A percentile compares a stretch with the other conserved stretches of the same genome.
phyloP scores from a whole-genome alignment of 225 moss, liverwort and hornwort species.

The Lunularia cruciata region DNA sequence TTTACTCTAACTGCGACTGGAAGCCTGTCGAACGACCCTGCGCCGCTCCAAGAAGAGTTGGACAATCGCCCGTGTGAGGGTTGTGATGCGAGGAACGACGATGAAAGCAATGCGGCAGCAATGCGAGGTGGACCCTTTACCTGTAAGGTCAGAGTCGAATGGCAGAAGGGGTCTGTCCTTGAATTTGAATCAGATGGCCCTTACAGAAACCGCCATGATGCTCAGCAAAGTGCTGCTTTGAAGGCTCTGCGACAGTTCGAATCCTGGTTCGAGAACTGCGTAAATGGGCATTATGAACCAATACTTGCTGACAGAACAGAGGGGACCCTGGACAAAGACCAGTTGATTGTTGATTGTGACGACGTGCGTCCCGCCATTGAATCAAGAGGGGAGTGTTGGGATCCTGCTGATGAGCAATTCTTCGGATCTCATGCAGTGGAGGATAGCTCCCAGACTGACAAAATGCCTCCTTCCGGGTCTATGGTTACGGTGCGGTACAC shows the following conservation, averaged over 20 bases:
- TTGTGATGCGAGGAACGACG: slow-evolving; percentile 21
- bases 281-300: slow-evolving; percentile 39
- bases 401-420: slow-evolving; percentile 21
- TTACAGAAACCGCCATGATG: slow-evolving; percentile 77
- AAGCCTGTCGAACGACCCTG: slow-evolving; percentile 27
- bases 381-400: slow-evolving; percentile 16
- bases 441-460: slow-evolving; percentile 33
- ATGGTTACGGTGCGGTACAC: slow-evolving; percentile 66
- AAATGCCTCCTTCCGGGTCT: slow-evolving; percentile 63
- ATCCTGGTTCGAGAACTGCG: slow-evolving; percentile 63
- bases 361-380: slow-evolving; percentile 4
- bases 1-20: slow-evolving; percentile 50
- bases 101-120: slow-evolving; percentile 26
- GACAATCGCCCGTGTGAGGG: slow-evolving; percentile 14
- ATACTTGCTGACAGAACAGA: slow-evolving; percentile 15
- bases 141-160: slow-evolving; percentile 55
- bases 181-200: slow-evolving; percentile 67
- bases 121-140: slow-evolving; percentile 61
- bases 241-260: slow-evolving; percentile 56
- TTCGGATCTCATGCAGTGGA: slow-evolving; percentile 23
- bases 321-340: slow-evolving; percentile 6
- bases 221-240: slow-evolving; percentile 84
- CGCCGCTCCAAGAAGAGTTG: not conserved
- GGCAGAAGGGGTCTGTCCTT: slow-evolving; percentile 38
- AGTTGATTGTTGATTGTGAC: slow-evolving; percentile 8